Conservation (phyloP, 73 alveolate genomes). For the Tetrahymena thermophila region DNA sequence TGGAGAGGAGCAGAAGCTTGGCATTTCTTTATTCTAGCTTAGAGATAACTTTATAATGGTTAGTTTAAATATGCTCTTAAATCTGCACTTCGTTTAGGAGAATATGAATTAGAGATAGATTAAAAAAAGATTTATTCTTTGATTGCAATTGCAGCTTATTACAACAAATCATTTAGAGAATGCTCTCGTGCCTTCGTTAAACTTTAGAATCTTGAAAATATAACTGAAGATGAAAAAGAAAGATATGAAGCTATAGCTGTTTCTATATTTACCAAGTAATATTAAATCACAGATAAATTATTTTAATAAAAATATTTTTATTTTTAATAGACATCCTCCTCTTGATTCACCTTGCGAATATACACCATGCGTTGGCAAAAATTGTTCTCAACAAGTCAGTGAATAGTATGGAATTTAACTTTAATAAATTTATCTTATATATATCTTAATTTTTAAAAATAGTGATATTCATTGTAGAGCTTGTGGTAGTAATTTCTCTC, state of each 20-base stretch:
- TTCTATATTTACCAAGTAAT: slow-evolving; percentile 78
- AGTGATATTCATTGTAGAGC: slow-evolving; percentile 90
- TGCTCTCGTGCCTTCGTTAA: slow-evolving; percentile 97
- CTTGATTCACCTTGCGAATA: slow-evolving; percentile 66
- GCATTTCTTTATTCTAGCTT: slow-evolving; percentile 95
- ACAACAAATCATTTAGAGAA: slow-evolving; percentile 89
- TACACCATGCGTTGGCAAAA: slow-evolving; percentile 85
- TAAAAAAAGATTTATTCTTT: slow-evolving; percentile 87
- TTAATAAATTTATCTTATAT: neutral
- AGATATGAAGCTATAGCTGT: slow-evolving; percentile 90
- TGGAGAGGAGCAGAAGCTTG: slow-evolving; percentile 99
- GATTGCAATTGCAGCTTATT: slow-evolving; percentile 88
- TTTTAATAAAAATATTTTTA: neutral
- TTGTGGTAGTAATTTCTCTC: slow-evolving; percentile 94
- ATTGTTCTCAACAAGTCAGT: slow-evolving; percentile 76
- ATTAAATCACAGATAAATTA: neutral
- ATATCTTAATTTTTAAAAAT: neutral
- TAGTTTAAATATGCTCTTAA: slow-evolving; percentile 90
- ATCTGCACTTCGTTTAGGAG: slow-evolving; percentile 90
- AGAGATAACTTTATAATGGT: slow-evolving; percentile 92
- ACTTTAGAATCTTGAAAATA: slow-evolving; percentile 81
- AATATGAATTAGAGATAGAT: slow-evolving; percentile 93
- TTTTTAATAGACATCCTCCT: slow-evolving; percentile 66
- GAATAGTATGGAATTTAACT: slow-evolving; percentile 59
- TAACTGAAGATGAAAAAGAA: slow-evolving; percentile 79